Evolutionary conservation across 352 stramenopile species (phyloP), one percentile per base, ranked within the genome.

Genomic region (Phytophthora chlamydospora): DNA sequence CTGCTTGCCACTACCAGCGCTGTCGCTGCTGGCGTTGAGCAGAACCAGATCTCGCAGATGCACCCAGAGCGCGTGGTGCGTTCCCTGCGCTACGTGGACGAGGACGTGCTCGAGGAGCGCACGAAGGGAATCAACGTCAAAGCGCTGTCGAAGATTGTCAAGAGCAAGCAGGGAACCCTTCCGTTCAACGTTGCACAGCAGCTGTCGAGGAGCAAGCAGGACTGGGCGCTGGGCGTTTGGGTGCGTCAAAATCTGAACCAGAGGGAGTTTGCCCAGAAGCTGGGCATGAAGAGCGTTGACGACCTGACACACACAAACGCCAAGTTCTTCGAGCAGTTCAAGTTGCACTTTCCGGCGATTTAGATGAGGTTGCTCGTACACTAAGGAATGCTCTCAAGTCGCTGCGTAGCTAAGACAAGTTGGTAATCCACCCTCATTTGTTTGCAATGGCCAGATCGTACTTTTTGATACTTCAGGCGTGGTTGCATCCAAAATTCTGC

Each of bases 211-310:
- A 24, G 3, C 21, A 24, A 24, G 21, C 21, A 24, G 21, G 21
- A 24, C 21, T 24, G 21, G 21, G 21, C 21, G 21, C 21, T 24
- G 21, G 21, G 21, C 21, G 21, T 24, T 24, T 48, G 42, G 42
- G 12, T 13, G 4, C 14, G 14, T 4, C 42, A 49, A 49, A 24
- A 11, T 13, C 2, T 36, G 11, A 49, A 10, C 27, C 21, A 27
- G 16, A 35, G 19, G 21, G 12, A 17, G 33, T 62, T 62, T 13
- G 54, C 54, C 16, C 40, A 24, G 12, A 62, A 62, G 54, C 19
- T 62, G 42, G 34, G 34, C 17, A 27, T 62, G 35, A 48, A 11
- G 29, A n/a, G n/a, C 17, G 16, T 47, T n/a, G 6, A 41, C 6
- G 43, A 62, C 43, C 3, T 13, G 4, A 13, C 4, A 0, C 8